Conservation (phyloP, 176 grass and related monocot species). For the Calamus simplicifolius region DNA sequence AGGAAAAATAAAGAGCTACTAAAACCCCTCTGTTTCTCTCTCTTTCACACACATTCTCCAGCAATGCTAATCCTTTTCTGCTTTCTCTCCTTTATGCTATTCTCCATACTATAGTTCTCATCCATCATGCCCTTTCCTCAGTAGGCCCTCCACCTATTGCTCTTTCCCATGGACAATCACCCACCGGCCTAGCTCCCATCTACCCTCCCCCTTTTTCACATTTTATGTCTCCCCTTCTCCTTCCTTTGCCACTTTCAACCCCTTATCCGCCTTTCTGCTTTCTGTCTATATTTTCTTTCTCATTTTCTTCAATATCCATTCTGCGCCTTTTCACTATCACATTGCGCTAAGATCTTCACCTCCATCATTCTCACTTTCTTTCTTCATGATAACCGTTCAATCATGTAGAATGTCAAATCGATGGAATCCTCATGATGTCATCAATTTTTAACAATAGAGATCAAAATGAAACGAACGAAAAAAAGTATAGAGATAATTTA, state of each 20-base stretch:
- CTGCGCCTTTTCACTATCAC: neutral
- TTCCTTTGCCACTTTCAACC: neutral
- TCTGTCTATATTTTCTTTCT: slow-evolving; percentile 39
- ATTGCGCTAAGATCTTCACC: slow-evolving; percentile 43
- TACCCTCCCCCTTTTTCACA: slow-evolving; percentile 31
- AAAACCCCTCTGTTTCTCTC: neutral
- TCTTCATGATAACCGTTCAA: slow-evolving; percentile 49
- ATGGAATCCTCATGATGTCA: too few relatives aligned
- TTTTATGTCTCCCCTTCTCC: slow-evolving; percentile 21
- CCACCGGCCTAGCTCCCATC: slow-evolving; percentile 22
- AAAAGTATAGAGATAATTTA: too few relatives aligned
- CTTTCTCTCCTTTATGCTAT: slow-evolving; percentile 22
- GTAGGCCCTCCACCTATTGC: slow-evolving; percentile 44
- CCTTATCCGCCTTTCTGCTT: slow-evolving; percentile 10
- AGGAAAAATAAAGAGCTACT: too few relatives aligned
- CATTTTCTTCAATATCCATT: slow-evolving; percentile 36
- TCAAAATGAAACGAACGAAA: too few relatives aligned
- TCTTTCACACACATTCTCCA: neutral
- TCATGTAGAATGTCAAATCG: neutral
- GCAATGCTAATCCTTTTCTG: slow-evolving; percentile 24
- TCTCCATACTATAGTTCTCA: slow-evolving; percentile 6
- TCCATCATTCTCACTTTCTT: slow-evolving; percentile 56
- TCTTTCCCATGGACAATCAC: slow-evolving; percentile 33
- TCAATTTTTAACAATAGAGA: too few relatives aligned
- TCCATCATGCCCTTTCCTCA: neutral